Percentiles rank a stretch among this genome's conserved stretches.
These are phyloP conservation scores for Hypoxylon subgilvum DNA, from an alignment of 495 filamentous ascomycete species.

Conservation along the genomic window DNA sequence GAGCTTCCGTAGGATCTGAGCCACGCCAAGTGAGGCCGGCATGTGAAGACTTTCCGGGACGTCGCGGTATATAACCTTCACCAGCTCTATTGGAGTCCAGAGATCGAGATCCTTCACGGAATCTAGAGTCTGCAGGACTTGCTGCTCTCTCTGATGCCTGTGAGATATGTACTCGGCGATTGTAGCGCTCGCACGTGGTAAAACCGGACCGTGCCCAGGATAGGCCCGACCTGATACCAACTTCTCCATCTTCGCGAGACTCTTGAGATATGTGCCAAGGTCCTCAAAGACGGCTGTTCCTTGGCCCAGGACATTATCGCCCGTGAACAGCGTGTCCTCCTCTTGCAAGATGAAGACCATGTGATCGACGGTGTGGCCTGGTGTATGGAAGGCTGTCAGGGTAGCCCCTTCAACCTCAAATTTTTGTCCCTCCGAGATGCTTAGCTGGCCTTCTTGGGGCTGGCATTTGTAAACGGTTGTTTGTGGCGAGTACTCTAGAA, in stretches of 20 bases:
- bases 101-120: conserved; percentile 42
- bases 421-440: conserved; percentile 71
- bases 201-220: conserved; percentile 82
- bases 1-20: conserved; percentile 74
- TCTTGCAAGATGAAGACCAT: conserved; percentile 75
- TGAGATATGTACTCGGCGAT: conserved; percentile 84
- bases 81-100: conserved; percentile 80
- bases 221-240: conserved; percentile 75
- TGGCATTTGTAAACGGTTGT: conserved; percentile 61
- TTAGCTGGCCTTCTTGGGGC: conserved; percentile 55
- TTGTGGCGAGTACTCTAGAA: conserved; percentile 65
- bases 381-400: conserved; percentile 74
- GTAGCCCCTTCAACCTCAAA: conserved; percentile 80
- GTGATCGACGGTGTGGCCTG: conserved; percentile 88
- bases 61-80: conserved; percentile 82
- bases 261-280: conserved; percentile 72
- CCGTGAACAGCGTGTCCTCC: conserved; percentile 88
- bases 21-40: conserved; percentile 71
- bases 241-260: conserved; percentile 71
- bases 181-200: conserved; percentile 68
- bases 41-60: conserved; percentile 75
- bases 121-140: conserved; percentile 73
- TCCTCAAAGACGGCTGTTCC: conserved; percentile 94
- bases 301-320: conserved; percentile 92
- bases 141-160: conserved; percentile 76